A percentile compares a stretch with the other conserved stretches of the same genome.
Conservation (phyloP, 75 land plant genomes). For the Ceratopteris richardii region DNA sequence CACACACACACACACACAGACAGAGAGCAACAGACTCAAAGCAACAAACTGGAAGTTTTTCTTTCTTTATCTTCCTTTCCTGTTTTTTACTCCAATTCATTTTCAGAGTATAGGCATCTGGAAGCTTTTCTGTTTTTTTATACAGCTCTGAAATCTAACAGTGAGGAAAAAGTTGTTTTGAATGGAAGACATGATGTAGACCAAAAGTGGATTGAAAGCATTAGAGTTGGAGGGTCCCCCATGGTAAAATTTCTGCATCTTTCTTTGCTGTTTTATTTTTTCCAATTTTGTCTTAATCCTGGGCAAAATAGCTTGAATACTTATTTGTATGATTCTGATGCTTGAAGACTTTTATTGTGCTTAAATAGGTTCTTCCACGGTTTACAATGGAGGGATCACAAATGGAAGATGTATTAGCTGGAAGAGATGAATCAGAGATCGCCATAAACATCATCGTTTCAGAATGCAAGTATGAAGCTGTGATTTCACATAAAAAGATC, state of each 20-base stretch:
- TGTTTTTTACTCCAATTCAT: too few relatives aligned
- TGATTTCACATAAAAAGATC: not conserved
- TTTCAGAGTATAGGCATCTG: not conserved
- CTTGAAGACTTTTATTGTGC: too few relatives aligned
- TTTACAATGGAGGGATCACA: slow-evolving; percentile 77
- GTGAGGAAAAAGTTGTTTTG: slow-evolving; percentile 45
- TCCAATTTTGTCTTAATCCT: too few relatives aligned
- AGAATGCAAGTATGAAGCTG: slow-evolving; percentile 72
- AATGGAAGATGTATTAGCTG: slow-evolving; percentile 30
- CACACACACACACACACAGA: too few relatives aligned
- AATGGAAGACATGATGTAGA: slow-evolving; percentile 90
- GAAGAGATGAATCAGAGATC: slow-evolving; percentile 42
- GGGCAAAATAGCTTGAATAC: too few relatives aligned
- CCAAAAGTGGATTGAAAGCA: slow-evolving; percentile 57
- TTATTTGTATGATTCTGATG: too few relatives aligned
- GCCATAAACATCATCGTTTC: slow-evolving; percentile 54
- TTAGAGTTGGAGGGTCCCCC: slow-evolving; percentile 51
- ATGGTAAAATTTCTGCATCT: slow-evolving; percentile 35
- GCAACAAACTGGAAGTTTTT: too few relatives aligned
- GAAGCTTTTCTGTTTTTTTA: not conserved
- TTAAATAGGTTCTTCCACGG: slow-evolving; percentile 72
- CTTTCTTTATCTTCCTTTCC: too few relatives aligned
- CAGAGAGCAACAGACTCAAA: too few relatives aligned
- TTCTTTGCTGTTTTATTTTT: not conserved
- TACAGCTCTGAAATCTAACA: slow-evolving; percentile 24